These are phyloP conservation scores for Suillus luteus DNA, from an alignment of 768 basidiomycete species.

Conservation along the genomic window DNA sequence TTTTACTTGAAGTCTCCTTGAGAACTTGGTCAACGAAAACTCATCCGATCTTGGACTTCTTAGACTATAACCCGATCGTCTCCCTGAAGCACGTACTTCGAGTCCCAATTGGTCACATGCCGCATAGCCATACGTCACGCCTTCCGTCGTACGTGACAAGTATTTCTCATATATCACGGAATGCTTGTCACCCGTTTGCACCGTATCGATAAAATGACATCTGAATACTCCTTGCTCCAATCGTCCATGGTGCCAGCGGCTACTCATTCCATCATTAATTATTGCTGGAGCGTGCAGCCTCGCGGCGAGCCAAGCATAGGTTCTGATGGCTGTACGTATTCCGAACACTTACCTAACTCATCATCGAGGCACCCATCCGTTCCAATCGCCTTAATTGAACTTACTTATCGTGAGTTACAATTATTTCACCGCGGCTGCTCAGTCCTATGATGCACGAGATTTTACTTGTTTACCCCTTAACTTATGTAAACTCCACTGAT, in stretches of 20 bases:
- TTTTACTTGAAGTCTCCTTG: neutral
- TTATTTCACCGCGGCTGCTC: neutral
- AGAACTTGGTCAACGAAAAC: neutral
- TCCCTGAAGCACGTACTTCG: neutral
- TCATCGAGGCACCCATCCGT: conserved; percentile 1
- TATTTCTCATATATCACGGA: no score
- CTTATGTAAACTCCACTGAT: no score
- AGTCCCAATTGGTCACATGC: neutral
- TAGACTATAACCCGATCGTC: neutral
- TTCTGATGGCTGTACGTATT: conserved; percentile 5
- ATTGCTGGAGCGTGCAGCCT: neutral
- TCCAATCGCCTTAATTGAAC: no score
- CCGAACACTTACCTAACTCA: neutral
- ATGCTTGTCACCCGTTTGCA: no score
- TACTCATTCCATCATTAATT: neutral
- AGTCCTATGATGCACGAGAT: neutral
- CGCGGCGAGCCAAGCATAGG: neutral
- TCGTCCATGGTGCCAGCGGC: neutral
- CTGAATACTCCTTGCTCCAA: neutral
- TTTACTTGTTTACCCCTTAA: neutral
- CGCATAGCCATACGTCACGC: neutral
- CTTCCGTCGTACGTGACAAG: no score
- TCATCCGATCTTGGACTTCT: neutral
- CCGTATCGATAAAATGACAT: neutral
- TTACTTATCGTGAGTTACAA: neutral